A percentile compares a stretch with the other conserved stretches of the same genome.
These are phyloP conservation scores for Arachis stenosperma DNA, from an alignment of 306 rosid species.

Conservation along the genomic window DNA sequence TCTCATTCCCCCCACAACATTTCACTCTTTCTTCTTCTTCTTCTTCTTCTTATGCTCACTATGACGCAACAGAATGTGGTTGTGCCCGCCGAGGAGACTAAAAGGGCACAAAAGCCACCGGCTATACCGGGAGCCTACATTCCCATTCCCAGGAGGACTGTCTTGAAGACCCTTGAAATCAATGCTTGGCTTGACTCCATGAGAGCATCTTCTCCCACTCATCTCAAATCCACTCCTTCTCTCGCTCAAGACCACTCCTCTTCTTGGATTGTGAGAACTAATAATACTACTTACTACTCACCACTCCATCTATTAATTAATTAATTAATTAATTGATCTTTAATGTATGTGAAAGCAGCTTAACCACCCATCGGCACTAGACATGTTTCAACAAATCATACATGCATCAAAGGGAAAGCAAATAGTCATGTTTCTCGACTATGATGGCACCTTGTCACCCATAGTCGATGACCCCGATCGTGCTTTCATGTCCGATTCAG, in stretches of 20 bases:
- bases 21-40: not conserved
- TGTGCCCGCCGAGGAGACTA: conserved; percentile 47
- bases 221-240: conserved; percentile 58
- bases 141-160: conserved; percentile 59
- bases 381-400: conserved; percentile 74
- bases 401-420: conserved; percentile 82
- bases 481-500: conserved; percentile 84
- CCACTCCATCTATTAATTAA: no score
- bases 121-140: conserved; percentile 58
- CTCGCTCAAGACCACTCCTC: conserved; percentile 55
- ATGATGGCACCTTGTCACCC: conserved; percentile 93
- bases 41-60: not conserved
- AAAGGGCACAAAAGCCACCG: conserved; percentile 59
- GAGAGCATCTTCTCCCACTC: conserved; percentile 92
- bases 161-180: conserved; percentile 68
- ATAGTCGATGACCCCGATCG: conserved; percentile 87
- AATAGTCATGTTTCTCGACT: conserved; percentile 86
- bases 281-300: no score
- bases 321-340: no score
- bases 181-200: conserved; percentile 85
- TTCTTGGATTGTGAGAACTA: conserved; percentile 65
- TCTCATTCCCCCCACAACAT: conserved; percentile 47
- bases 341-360: conserved; percentile 44
- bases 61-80: conserved; percentile 86
- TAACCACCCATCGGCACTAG: conserved; percentile 84